phyloP scores from a whole-genome alignment of 257 asterid species.

The Salvia rosmarinus region DNA sequence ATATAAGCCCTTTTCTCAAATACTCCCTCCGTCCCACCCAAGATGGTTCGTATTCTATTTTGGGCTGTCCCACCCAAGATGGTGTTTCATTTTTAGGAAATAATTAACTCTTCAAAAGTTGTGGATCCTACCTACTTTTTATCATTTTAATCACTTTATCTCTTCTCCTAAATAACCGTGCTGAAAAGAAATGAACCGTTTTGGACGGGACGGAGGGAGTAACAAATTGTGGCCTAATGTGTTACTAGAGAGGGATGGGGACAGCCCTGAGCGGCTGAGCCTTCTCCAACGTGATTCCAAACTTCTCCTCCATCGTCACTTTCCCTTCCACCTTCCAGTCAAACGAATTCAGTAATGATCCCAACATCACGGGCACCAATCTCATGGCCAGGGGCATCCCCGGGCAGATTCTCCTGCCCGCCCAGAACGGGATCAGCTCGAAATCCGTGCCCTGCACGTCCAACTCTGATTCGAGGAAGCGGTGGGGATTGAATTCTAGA shows the following conservation, averaged over 20 bases:
- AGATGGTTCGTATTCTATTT: too few species aligned
- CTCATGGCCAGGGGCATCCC: conserved; percentile 61
- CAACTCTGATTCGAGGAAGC: conserved; percentile 50
- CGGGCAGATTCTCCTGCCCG: conserved; percentile 77
- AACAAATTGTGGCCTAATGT: too few species aligned
- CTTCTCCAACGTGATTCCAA: conserved; percentile 66
- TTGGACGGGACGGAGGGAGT: too few species aligned
- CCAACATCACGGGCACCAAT: conserved; percentile 62
- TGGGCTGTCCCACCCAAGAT: too few species aligned
- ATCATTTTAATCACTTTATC: too few species aligned
- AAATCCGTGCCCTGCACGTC: conserved; percentile 65
- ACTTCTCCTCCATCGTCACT: conserved; percentile 65
- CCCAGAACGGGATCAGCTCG: conserved; percentile 78
- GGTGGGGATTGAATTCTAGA: conserved; percentile 63
- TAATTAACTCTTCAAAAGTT: too few species aligned
- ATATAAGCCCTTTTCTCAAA: too few species aligned
- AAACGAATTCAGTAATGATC: conserved; percentile 62
- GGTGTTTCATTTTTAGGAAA: too few species aligned
- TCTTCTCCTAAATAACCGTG: too few species aligned
- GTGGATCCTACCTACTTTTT: too few species aligned
- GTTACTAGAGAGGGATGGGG: conserved; percentile 47
- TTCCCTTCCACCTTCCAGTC: conserved; percentile 63
- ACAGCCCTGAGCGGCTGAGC: conserved; percentile 56
- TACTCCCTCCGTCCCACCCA: too few species aligned
- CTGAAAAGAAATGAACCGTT: too few species aligned